phyloP scores from a whole-genome alignment of 495 filamentous ascomycete genomes.

The Wilcoxina mikolae region DNA sequence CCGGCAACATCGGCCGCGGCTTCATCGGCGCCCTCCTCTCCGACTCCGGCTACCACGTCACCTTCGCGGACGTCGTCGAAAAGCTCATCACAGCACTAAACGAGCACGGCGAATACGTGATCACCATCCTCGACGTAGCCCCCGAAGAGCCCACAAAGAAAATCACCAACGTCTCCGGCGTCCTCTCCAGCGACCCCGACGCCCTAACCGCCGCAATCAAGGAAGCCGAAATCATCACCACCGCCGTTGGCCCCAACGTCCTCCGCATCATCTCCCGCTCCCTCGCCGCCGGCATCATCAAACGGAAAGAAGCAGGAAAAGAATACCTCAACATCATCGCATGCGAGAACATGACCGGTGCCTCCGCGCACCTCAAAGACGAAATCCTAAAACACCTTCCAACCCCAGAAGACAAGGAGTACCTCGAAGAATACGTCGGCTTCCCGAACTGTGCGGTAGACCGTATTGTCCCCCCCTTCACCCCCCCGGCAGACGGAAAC shows the following conservation, averaged over 20 bases:
- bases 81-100: constrained; percentile 62
- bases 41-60: constrained; percentile 73
- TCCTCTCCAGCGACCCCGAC: constrained; percentile 66
- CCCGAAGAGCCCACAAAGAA: constrained; percentile 69
- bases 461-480: constrained; percentile 74
- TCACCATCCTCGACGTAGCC: constrained; percentile 81
- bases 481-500: constrained; percentile 33
- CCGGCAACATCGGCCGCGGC: constrained; percentile 60
- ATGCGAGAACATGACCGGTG: constrained; percentile 92
- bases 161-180: constrained; percentile 90
- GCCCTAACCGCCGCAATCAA: constrained; percentile 74
- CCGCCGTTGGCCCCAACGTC: constrained; percentile 89
- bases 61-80: constrained; percentile 89
- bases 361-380: constrained; percentile 38
- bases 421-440: constrained; percentile 32
- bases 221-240: constrained; percentile 79
- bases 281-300: constrained; percentile 79
- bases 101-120: constrained; percentile 58
- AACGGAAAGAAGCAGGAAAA: constrained; percentile 46
- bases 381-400: constrained; percentile 20
- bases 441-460: constrained; percentile 97
- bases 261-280: constrained; percentile 89
- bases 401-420: constrained; percentile 27
- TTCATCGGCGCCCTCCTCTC: constrained; percentile 65
- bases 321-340: constrained; percentile 67